Base-by-base conservation (phyloP, 306 rosid species). In the Medicago truncatula region DNA sequence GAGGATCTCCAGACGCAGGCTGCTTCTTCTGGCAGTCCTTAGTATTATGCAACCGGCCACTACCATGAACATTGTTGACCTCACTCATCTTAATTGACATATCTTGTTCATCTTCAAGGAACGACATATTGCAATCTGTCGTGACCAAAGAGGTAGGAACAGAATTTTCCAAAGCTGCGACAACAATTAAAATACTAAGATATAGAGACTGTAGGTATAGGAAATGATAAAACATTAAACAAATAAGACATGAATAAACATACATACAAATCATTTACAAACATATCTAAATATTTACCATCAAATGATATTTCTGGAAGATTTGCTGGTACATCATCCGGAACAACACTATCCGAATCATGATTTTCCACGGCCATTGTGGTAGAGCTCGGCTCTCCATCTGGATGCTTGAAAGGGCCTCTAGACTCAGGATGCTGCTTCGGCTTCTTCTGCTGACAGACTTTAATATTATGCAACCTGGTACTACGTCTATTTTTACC, bases 1-100 rank as follows among this genome's bases (percentile, higher is more conserved):
- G 25, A 53, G 58, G 11, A 52, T 8, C 23, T 52, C 20, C 58
- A 16, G 23, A 16, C 9, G 23, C 58, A 52, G 25, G 11, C 2
- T 53, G 59, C 25, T 53, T 15, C 59, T 17, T 53, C 59, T 53
- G 20, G 31, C 31, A 1, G 61, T 18, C 31, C 20, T 31, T 6
- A 31, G 31, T 6, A 61, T 61, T 75, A 46, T 11, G 78, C 71
- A 78, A 76, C 21, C 68, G 76, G 17, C 57, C 70, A 66, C 49
- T 61, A 72, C 25, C 67, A 4, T 21, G 61, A 43, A 50, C 28
- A 74, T 44, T 61, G 75, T 65, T 78, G 16, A 12, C 78, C 31
- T 69, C 23, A 34, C 13, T 63, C 20, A 8, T 73, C 75, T 41
- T 72, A 44, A 57, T 59, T 41, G 71, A 60, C 9, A 20, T 31